phyloP scores from a whole-genome alignment of 192 early-diverging fungal species.

The Umbelopsis sp. region DNA sequence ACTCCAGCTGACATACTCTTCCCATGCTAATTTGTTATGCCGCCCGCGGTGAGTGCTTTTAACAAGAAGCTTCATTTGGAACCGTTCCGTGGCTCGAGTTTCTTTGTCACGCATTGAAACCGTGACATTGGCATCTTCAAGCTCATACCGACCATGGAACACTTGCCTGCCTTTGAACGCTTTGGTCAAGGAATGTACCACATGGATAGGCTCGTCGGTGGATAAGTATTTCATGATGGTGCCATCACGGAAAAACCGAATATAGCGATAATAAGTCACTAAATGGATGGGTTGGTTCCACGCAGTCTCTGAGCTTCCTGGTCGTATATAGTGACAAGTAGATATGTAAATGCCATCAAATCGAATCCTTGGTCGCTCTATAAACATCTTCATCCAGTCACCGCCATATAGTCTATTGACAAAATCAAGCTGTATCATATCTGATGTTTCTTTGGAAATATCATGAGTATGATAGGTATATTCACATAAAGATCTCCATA shows the following conservation, averaged over 20 bases:
- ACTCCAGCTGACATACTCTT: conserved; percentile 24
- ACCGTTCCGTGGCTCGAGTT: conserved; percentile 24
- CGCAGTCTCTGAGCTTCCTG: conserved; percentile 35
- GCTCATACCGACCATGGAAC: conserved; percentile 31
- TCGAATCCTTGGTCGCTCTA: conserved; percentile 44
- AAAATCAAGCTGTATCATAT: conserved; percentile 17
- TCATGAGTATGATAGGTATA: conserved; percentile 27
- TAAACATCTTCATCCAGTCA: conserved; percentile 46
- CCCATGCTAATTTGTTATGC: conserved; percentile 43
- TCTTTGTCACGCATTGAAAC: conserved; percentile 29
- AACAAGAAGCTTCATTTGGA: conserved; percentile 31
- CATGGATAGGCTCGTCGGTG: conserved; percentile 27
- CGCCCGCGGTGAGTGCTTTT: conserved; percentile 40
- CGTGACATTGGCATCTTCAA: conserved; percentile 24
- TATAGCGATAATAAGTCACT: conserved; percentile 48
- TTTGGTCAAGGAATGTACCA: conserved; percentile 28
- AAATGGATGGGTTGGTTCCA: conserved; percentile 48
- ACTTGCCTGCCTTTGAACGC: conserved; percentile 27
- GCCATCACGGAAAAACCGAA: conserved; percentile 48
- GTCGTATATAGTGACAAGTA: conserved; percentile 41
- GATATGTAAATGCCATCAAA: conserved; percentile 51
- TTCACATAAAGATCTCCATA: conserved; percentile 43
- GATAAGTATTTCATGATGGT: conserved; percentile 37
- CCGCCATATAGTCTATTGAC: conserved; percentile 30
- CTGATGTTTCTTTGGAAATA: conserved; percentile 21